Base-by-base conservation (phyloP, 2,329 filamentous ascomycete species). In the Coniochaeta ligniaria region DNA sequence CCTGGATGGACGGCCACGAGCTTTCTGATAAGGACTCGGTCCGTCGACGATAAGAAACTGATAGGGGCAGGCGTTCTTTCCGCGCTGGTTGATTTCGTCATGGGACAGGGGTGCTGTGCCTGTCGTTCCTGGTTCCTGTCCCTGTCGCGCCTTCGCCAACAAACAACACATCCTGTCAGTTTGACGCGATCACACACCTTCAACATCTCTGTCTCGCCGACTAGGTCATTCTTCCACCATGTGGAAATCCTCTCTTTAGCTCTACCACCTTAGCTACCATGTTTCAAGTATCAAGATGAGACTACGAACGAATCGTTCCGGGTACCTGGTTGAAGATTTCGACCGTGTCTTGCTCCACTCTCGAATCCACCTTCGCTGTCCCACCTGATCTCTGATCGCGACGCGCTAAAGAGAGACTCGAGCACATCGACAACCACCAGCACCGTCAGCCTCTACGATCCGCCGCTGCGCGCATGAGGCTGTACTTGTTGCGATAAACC, bases 121-220 rank as follows among this genome's bases (percentile, higher is more conserved):
- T n/a, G n/a, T 41, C 38, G 43, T 52, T 52, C 47, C 47, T 52
- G 47, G 47, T 52, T 52, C 47, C 47, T 52, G 47, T 52, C 26
- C 47, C 47, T 52, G 47, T 52, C 26, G 24, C 47, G 47, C 24
- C 6, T 16, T 5, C 24, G 26, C 24, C 47, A 52, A 31, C 6
- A 36, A 9, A 52, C 47, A 52, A 24, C 20, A 47, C 43, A 6
- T 20, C 11, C 20, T 24, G 20, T 22, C 43, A 47, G 43, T 17
- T 9, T 47, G 43, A 47, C 43, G 43, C 43, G 43, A 24, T 24
- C 6, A n/a, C 28, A 47, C 2, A 41, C 43, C 20, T 47, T 14
- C 43, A 11, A 47, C 3, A 33, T 14, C 35, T 28, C 22, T n/a
- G 3, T 31, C 16, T 28, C 22, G 20, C 45, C 6, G 5, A 50